Base-by-base conservation (phyloP, 1,139 yeast genomes). In the Zygosaccharomyces sapae region DNA sequence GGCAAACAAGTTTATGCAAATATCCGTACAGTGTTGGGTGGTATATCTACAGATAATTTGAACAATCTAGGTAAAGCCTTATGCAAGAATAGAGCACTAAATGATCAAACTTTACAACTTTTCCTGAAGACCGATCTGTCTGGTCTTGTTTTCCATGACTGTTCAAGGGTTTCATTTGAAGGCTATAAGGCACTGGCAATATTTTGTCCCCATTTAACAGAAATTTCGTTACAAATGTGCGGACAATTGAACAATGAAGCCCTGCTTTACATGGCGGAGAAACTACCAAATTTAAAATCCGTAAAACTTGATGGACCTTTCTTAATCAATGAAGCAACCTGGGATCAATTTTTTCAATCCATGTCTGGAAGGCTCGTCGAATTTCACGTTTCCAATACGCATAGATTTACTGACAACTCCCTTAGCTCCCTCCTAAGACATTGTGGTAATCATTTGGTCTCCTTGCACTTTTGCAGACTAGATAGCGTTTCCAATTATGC, bases 211-310 rank as follows among this genome's bases (percentile, higher is more conserved):
- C 73, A 82, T 34, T 54, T 92, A 3, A 81, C 78, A 54, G 68
- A 74, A 1, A 67, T 92, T 36, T 83, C 84, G 0, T 70, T 92
- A 41, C 81, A 81, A 51, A 90, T 89, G 97, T 92, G 97, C 70
- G 98, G 98, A 2, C 94, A 86, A 57, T 69, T 92, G 35, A 89
- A 84, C 57, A 86, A 86, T 63, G 89, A 83, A 55, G 84, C 86
- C 49, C 65, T 92, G 50, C 63, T 71, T 19, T 84, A 86, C 59
- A 79, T 76, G 52, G 75, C 79, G 7, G 69, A 78, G 8, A 82
- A 87, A 51, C 70, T 90, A 41, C 69, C 69, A 0, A 65, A 76
- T 24, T 69, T 92, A 45, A 70, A 63, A 7, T 71, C 76, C 10
- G 53, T 90, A 7, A 69, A 76, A 12, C 69, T 92, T 31, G 89